phyloP scores from a whole-genome alignment of 2,329 filamentous ascomycete genomes.

The Fusarium compactum region DNA sequence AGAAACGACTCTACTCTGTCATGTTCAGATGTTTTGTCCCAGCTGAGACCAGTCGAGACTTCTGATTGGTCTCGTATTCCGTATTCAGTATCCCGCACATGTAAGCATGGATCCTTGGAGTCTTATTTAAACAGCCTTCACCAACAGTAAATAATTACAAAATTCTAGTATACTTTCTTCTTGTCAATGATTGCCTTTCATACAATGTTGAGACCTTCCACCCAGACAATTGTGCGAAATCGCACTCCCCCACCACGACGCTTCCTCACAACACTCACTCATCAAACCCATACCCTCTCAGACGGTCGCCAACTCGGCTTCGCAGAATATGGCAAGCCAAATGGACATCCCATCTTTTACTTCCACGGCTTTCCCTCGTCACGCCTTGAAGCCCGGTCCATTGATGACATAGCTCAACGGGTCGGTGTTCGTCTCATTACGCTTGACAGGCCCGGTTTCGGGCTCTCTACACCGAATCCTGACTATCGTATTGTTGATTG shows the following conservation, averaged over 20 bases:
- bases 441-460: conserved; percentile 7
- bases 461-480: neutral
- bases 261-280: neutral
- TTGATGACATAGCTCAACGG: neutral
- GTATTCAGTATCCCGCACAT: conserved; percentile 19
- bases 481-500: neutral
- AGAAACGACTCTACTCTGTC: neutral
- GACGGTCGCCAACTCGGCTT: conserved; percentile 9
- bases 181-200: neutral
- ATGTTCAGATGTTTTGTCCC: neutral
- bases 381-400: neutral
- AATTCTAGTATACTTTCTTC: neutral
- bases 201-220: neutral
- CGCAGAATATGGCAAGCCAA: conserved; percentile 2
- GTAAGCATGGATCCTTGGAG: neutral
- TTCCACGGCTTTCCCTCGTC: conserved; percentile 8
- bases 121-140: neutral
- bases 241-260: neutral
- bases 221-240: neutral
- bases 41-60: no score
- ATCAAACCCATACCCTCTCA: conserved; percentile 34
- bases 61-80: conserved; percentile 30
- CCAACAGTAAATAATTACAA: neutral
- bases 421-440: neutral
- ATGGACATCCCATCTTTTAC: neutral